Percentiles rank a stretch among this genome's conserved stretches.
phyloP scores from a whole-genome alignment of 202 grass and related monocot species.

The Zizania palustris region DNA sequence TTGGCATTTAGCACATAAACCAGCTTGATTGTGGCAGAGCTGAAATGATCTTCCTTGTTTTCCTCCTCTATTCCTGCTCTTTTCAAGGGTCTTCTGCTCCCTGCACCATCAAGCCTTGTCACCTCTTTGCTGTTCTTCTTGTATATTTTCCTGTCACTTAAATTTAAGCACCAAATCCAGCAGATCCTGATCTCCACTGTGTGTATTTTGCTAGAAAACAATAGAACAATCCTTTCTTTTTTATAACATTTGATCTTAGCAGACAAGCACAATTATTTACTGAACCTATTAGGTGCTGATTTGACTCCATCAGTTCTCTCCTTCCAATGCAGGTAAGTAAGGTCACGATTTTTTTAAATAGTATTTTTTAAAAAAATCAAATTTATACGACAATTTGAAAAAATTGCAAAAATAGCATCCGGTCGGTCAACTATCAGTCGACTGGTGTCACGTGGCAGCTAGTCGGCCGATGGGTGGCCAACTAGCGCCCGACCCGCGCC shows the following conservation, averaged over 20 bases:
- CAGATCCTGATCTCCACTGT: not conserved
- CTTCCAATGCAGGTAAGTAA: constrained; percentile 30
- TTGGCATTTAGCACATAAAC: constrained; percentile 41
- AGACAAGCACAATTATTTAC: constrained; percentile 28
- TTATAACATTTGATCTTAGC: constrained; percentile 12
- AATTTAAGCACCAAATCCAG: constrained; percentile 36
- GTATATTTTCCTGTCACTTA: not conserved
- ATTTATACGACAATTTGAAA: no score
- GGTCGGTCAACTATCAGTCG: no score
- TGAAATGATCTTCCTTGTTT: constrained; percentile 49
- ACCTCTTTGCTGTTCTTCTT: constrained; percentile 9
- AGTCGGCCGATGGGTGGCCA: no score
- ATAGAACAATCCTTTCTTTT: constrained; percentile 14
- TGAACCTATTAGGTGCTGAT: constrained; percentile 9
- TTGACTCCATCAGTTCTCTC: constrained; percentile 1
- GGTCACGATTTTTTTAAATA: no score
- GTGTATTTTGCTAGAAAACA: not conserved
- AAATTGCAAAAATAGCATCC: no score
- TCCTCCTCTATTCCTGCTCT: constrained; percentile 59
- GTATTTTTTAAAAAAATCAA: no score
- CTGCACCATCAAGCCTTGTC: constrained; percentile 38
- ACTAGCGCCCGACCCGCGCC: no score
- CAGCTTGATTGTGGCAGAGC: constrained; percentile 10
- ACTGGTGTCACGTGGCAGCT: no score
- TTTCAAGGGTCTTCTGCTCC: constrained; percentile 60